These are phyloP conservation scores for Nematocida ausubeli DNA, from an alignment of 371 early-diverging fungal species.

Conservation along the genomic window DNA sequence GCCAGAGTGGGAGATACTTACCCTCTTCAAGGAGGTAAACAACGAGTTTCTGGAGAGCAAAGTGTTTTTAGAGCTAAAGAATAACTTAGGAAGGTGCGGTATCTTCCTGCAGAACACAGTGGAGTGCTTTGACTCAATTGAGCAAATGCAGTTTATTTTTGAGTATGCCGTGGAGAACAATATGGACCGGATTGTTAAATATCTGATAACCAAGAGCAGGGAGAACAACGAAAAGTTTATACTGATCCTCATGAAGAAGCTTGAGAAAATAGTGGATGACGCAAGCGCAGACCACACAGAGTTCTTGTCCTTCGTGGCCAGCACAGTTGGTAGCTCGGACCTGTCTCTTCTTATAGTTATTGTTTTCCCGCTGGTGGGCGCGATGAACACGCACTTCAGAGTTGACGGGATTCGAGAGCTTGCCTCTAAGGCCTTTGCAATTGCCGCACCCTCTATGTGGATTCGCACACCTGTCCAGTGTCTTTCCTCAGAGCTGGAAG, in stretches of 20 bases:
- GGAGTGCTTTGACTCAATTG: constrained; percentile 5
- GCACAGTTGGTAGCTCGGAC: not conserved
- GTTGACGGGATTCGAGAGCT: constrained; percentile 20
- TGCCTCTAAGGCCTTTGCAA: constrained; percentile 35
- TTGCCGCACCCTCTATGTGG: constrained; percentile 30
- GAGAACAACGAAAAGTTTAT: constrained; percentile 29
- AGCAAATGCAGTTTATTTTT: constrained; percentile 26
- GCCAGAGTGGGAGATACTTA: constrained; percentile 37
- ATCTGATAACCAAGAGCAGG: not conserved
- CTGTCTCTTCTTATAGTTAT: not conserved
- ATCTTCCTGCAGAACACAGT: constrained; percentile 36
- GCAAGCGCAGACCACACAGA: constrained; percentile 20
- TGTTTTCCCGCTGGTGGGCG: constrained; percentile 18
- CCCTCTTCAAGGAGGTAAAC: constrained; percentile 24
- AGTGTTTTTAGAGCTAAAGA: constrained; percentile 20
- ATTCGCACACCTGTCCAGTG: not conserved
- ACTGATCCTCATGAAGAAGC: constrained; percentile 5
- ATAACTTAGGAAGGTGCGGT: not conserved
- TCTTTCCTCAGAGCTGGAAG: constrained; percentile 30
- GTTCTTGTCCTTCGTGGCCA: constrained; percentile 6
- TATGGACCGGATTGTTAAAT: constrained; percentile 1
- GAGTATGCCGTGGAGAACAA: constrained; percentile 1
- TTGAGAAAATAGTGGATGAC: not conserved
- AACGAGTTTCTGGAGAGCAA: constrained; percentile 28
- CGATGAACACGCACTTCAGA: constrained; percentile 32